These are phyloP conservation scores for Ananas comosus DNA, from an alignment of 176 grass and related monocot species.

Conservation along the genomic window DNA sequence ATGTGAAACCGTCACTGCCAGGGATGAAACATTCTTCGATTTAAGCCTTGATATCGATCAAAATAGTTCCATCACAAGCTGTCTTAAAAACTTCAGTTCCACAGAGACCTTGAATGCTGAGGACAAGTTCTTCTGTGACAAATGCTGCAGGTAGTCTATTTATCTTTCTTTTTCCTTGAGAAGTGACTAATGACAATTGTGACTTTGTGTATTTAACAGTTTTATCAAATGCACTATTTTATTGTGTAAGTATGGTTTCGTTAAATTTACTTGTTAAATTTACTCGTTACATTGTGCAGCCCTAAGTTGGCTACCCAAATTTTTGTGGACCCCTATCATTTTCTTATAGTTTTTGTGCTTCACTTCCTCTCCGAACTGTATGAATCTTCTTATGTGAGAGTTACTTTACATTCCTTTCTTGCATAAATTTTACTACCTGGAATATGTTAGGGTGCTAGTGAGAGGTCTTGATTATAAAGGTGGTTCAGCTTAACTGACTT, in stretches of 20 bases:
- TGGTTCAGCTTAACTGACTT: too few relatives aligned
- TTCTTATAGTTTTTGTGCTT: too few relatives aligned
- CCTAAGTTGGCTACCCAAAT: too few relatives aligned
- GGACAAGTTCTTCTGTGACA: constrained; percentile 30
- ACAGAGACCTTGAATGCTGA: constrained; percentile 31
- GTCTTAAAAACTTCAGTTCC: constrained; percentile 28
- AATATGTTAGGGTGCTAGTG: too few relatives aligned
- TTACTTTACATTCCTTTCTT: too few relatives aligned
- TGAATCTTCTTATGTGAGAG: neutral
- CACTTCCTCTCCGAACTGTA: neutral
- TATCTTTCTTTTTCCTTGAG: neutral
- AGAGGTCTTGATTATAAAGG: too few relatives aligned
- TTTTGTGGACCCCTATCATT: too few relatives aligned
- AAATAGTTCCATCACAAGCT: constrained; percentile 30
- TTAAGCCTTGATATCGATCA: constrained; percentile 29
- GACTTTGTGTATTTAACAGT: neutral
- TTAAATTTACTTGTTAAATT: too few relatives aligned
- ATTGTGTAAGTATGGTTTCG: too few relatives aligned
- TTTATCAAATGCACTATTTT: neutral
- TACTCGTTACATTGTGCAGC: too few relatives aligned
- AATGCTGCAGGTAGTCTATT: constrained; percentile 19
- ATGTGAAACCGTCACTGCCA: constrained; percentile 27
- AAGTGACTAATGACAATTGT: neutral
- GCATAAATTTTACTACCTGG: too few relatives aligned
- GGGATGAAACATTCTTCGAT: constrained; percentile 30